Evolutionary conservation across 169 alveolate species (phyloP).

Genomic region (Cytauxzoon felis): DNA sequence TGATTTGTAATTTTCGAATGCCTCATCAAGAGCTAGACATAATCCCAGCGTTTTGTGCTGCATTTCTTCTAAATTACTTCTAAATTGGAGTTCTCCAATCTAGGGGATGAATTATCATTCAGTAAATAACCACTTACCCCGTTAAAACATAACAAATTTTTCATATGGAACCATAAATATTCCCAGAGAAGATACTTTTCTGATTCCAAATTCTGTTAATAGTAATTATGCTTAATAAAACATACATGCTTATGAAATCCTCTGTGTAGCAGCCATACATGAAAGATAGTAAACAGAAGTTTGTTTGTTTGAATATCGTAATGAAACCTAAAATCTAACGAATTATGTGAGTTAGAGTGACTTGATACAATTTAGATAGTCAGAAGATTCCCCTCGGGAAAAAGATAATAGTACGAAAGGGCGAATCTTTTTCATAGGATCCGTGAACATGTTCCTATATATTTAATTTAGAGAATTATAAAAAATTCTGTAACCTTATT

Average conservation of each 20-base stretch:
- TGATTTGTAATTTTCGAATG: slow-evolving; percentile 24
- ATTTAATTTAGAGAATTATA: not conserved
- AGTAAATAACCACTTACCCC: slow-evolving; percentile 6
- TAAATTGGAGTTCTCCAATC: slow-evolving; percentile 32
- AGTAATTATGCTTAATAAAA: not conserved
- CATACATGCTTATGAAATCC: slow-evolving; percentile 45
- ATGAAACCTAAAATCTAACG: slow-evolving; percentile 37
- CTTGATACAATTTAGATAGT: slow-evolving; percentile 20
- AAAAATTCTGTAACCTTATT: not conserved
- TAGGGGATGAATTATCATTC: not conserved
- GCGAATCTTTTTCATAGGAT: slow-evolving; percentile 46
- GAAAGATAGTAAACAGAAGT: slow-evolving; percentile 45
- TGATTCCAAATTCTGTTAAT: slow-evolving; percentile 27
- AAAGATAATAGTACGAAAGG: slow-evolving; percentile 37
- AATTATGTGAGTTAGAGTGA: not conserved
- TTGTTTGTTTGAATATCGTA: slow-evolving; percentile 15
- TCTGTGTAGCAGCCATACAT: slow-evolving; percentile 54
- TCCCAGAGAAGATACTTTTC: slow-evolving; percentile 56
- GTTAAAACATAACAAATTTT: slow-evolving; percentile 12
- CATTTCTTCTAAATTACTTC: slow-evolving; percentile 50
- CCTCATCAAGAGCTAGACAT: slow-evolving; percentile 57
- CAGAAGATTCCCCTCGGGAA: slow-evolving; percentile 42
- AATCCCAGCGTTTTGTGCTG: slow-evolving; percentile 56
- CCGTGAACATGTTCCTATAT: slow-evolving; percentile 22
- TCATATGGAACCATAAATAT: slow-evolving; percentile 40